These are phyloP conservation scores for Saksenaea vasiformis DNA, from an alignment of 371 early-diverging fungal genomes.

Conservation along the genomic window DNA sequence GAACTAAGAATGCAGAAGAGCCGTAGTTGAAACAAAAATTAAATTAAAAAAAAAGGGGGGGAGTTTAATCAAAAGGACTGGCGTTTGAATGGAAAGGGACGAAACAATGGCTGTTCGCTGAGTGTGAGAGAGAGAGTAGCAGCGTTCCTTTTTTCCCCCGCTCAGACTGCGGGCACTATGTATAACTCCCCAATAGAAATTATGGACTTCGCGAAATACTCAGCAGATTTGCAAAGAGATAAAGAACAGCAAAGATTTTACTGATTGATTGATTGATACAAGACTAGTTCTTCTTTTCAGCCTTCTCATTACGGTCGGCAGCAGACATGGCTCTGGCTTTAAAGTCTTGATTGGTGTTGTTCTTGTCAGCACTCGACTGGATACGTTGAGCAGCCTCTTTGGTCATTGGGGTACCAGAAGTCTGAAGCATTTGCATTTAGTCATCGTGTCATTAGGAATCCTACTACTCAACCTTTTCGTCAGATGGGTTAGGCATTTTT, in stretches of 20 bases:
- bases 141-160: too few relatives aligned
- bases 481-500: too few relatives aligned
- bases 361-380: slow-evolving; percentile 12
- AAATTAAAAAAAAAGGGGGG: not conserved
- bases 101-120: not conserved
- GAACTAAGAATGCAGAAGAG: not conserved
- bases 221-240: not conserved
- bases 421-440: too few relatives aligned
- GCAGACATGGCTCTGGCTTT: slow-evolving; percentile 8
- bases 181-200: too few relatives aligned
- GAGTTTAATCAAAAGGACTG: not conserved
- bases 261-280: too few relatives aligned
- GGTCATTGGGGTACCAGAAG: not conserved
- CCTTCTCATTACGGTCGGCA: not conserved
- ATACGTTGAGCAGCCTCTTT: slow-evolving; percentile 1
- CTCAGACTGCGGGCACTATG: too few relatives aligned
- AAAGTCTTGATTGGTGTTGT: slow-evolving; percentile 4
- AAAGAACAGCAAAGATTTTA: too few relatives aligned
- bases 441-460: too few relatives aligned
- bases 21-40: not conserved
- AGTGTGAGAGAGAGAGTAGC: too few relatives aligned
- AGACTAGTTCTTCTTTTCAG: too few relatives aligned
- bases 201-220: too few relatives aligned
- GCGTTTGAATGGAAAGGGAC: not conserved
- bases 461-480: too few relatives aligned